These are phyloP conservation scores for Clarireedia sp. DNA, from an alignment of 2,329 filamentous ascomycete species.

Conservation along the genomic window DNA sequence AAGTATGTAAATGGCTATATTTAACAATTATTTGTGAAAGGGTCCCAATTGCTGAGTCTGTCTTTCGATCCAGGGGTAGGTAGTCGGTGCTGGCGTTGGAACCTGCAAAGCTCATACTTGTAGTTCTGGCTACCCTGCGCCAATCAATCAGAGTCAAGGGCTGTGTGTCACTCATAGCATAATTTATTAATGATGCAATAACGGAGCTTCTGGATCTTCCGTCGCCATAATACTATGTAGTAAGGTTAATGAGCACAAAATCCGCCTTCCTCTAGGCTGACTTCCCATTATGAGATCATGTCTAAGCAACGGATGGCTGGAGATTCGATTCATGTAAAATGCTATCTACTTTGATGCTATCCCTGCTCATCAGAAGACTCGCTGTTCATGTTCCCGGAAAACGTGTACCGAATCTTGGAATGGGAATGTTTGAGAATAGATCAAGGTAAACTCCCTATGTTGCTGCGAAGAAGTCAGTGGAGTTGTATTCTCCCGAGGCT, in stretches of 20 bases:
- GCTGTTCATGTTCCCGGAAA: too few species aligned
- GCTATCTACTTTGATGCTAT: too few species aligned
- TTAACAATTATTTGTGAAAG: slow-evolving; percentile 1
- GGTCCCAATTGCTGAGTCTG: neutral
- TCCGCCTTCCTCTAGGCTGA: slow-evolving; percentile 2
- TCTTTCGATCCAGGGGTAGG: neutral
- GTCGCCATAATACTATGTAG: neutral
- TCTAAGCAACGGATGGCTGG: too few species aligned
- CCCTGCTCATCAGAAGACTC: too few species aligned
- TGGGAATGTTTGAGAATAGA: too few species aligned
- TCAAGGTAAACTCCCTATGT: too few species aligned
- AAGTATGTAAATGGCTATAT: slow-evolving; percentile 9
- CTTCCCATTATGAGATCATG: neutral
- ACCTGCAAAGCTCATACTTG: too few species aligned
- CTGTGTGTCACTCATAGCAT: neutral
- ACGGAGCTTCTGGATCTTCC: neutral
- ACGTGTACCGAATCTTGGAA: too few species aligned
- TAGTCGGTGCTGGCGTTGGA: too few species aligned
- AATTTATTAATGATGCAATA: slow-evolving; percentile 2
- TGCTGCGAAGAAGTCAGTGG: neutral
- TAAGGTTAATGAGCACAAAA: neutral
- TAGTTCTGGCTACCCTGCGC: too few species aligned
- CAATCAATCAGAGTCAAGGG: too few species aligned
- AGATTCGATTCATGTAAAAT: too few species aligned
- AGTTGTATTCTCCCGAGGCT: neutral